Base-by-base conservation (phyloP, 345 rosid species). In the Acer campestre region DNA sequence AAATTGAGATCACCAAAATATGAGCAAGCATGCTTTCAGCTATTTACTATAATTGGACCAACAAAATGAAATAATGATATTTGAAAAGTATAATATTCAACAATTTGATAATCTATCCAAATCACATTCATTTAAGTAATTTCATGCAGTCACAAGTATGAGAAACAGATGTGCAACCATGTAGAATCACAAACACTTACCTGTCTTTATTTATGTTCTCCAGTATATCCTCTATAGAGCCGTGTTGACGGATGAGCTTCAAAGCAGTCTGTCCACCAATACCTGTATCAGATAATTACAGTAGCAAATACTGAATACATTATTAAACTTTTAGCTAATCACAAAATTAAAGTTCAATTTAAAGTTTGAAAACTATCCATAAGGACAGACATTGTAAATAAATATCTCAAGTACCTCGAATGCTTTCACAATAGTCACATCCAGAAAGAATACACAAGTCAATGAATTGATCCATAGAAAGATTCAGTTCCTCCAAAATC, bases 371-470 rank as follows among this genome's bases (percentile, higher is more conserved):
- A 44, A 71, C 62, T 75, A 10, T 14, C 13, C n/a, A 0, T 58
- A 11, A 48, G 55, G 9, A n/a, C 11, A 62, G 12, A 20, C 58
- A 20, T n/a, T 27, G 25, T n/a, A 53, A 83, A 51, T 49, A 25
- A 35, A 46, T 82, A 66, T 66, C 42, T 49, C n/a, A n/a, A 42
- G 51, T 87, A 95, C 99, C 97, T 83, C 86, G 88, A 78, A 96
- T 94, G 86, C 93, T 94, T 74, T 96, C 97, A 83, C 99, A 96
- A 75, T 96, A 96, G 85, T 96, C 99, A 82, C 97, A 92, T 78
- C 99, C 99, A 42, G 97, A 96, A 71, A 96, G 95, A 79, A 96
- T 94, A 81, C 99, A 94, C 77, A 96, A 82, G 82, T 96, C 99
- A 73, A 94, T 87, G 80, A 96, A 96, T 80, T 96, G 97, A 80